Evolutionary conservation across 148 eudicot genomes (phyloP).

Genomic region (Silene latifolia): DNA sequence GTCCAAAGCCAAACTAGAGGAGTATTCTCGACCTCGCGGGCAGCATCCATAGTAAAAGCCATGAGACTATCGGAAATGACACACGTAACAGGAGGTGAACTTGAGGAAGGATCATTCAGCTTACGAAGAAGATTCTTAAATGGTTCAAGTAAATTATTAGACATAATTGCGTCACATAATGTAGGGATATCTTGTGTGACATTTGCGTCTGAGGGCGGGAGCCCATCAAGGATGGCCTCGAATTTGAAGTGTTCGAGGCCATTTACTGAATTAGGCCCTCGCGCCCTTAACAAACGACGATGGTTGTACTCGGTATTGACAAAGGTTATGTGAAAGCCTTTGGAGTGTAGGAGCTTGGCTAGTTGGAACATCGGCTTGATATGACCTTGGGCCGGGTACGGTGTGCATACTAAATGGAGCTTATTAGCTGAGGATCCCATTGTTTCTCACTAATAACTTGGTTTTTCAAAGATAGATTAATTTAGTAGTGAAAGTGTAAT

Average conservation of each 20-base stretch:
- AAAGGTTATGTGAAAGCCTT: conserved; percentile 39
- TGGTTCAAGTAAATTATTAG: conserved; percentile 15
- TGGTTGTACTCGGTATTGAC: conserved; percentile 33
- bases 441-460: neutral
- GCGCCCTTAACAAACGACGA: conserved; percentile 23
- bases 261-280: conserved; percentile 11
- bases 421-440: conserved; percentile 18
- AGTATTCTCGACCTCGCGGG: conserved; percentile 3
- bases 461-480: too few relatives aligned
- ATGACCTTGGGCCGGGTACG: conserved; percentile 30
- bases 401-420: conserved; percentile 25
- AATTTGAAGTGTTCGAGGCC: conserved; percentile 27
- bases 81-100: conserved; percentile 28
- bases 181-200: conserved; percentile 37
- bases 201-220: conserved; percentile 33
- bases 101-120: conserved; percentile 1
- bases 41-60: conserved; percentile 32
- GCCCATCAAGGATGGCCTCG: conserved; percentile 28
- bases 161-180: conserved; percentile 9
- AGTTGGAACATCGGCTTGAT: conserved; percentile 25
- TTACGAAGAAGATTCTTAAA: conserved; percentile 30
- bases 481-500: neutral
- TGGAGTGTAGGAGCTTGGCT: conserved; percentile 27
- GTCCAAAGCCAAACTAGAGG: conserved; percentile 34
- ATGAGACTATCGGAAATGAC: conserved; percentile 33